Percentiles rank a stretch among this genome's conserved stretches.
These are phyloP conservation scores for Trichoderma hamatum DNA, from an alignment of 2,329 filamentous ascomycete genomes.

Conservation along the genomic window DNA sequence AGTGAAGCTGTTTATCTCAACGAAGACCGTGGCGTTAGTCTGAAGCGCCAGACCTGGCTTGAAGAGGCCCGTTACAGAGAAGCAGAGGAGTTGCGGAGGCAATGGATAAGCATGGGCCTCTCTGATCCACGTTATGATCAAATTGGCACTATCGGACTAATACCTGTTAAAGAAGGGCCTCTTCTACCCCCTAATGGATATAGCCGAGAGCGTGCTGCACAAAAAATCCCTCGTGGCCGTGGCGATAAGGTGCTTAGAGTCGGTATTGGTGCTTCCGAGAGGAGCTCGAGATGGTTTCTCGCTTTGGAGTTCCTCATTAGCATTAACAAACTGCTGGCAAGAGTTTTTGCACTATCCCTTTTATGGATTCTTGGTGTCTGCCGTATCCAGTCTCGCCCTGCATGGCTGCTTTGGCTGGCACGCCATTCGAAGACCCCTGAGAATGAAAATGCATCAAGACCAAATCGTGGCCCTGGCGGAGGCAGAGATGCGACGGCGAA, in stretches of 20 bases:
- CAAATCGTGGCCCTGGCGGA: not conserved
- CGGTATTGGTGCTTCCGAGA: constrained; percentile 78
- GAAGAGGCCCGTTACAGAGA: constrained; percentile 85
- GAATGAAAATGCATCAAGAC: constrained; percentile 1
- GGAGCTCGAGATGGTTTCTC: constrained; percentile 77
- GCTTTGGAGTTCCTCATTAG: constrained; percentile 75
- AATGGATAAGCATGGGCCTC: constrained; percentile 52
- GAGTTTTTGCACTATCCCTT: constrained; percentile 38
- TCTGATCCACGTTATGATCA: constrained; percentile 55
- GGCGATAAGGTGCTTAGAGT: constrained; percentile 54
- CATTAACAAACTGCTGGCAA: constrained; percentile 56
- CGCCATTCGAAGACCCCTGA: constrained; percentile 42
- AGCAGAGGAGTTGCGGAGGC: constrained; percentile 63
- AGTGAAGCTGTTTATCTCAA: constrained; percentile 96
- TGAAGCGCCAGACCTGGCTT: constrained; percentile 83
- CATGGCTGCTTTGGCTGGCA: constrained; percentile 62
- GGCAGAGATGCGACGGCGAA: not conserved
- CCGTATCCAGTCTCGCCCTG: constrained; percentile 41
- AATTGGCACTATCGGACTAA: constrained; percentile 57
- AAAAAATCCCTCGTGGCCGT: constrained; percentile 55
- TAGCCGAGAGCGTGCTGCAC: constrained; percentile 69
- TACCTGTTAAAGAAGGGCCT: constrained; percentile 55
- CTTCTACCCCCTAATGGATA: constrained; percentile 59
- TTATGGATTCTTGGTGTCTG: constrained; percentile 62
- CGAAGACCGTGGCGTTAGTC: constrained; percentile 75